A percentile compares a stretch with the other conserved stretches of the same genome.
These are phyloP conservation scores for Aspergillus sergii DNA, from an alignment of 2,329 filamentous ascomycete species.

Conservation along the genomic window DNA sequence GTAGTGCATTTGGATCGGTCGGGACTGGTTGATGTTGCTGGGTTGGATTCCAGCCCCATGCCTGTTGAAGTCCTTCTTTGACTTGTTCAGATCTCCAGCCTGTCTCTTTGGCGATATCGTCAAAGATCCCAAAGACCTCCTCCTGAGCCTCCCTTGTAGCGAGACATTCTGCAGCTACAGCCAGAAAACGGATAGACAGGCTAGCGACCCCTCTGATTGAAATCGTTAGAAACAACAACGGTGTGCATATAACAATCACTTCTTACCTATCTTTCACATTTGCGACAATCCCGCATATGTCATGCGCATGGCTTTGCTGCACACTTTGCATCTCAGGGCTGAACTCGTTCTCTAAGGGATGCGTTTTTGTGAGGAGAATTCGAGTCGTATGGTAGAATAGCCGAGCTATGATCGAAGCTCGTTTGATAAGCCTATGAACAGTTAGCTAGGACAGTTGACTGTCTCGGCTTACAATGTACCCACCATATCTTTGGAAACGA, in stretches of 20 bases:
- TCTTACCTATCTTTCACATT: conserved; percentile 74
- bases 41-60: conserved; percentile 70
- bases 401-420: conserved; percentile 76
- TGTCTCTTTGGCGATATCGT: conserved; percentile 72
- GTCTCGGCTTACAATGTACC: conserved; percentile 30
- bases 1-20: conserved; percentile 14
- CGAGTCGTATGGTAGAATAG: conserved; percentile 89
- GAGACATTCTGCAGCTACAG: conserved; percentile 75
- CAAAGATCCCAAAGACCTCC: conserved; percentile 77
- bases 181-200: conserved; percentile 76
- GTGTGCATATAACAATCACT: conserved; percentile 17
- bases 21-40: conserved; percentile 35
- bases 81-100: conserved; percentile 77
- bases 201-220: conserved; percentile 66
- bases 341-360: conserved; percentile 66
- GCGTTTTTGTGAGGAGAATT: conserved; percentile 76
- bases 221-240: neutral
- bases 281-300: conserved; percentile 86
- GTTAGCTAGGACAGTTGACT: neutral
- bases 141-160: conserved; percentile 71
- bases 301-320: conserved; percentile 74
- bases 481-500: conserved; percentile 86
- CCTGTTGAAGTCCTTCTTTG: conserved; percentile 70
- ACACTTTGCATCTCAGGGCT: conserved; percentile 69
- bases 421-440: conserved; percentile 72